These are phyloP conservation scores for Astrothelium subdiscretum DNA, from an alignment of 495 filamentous ascomycete genomes.

Conservation along the genomic window DNA sequence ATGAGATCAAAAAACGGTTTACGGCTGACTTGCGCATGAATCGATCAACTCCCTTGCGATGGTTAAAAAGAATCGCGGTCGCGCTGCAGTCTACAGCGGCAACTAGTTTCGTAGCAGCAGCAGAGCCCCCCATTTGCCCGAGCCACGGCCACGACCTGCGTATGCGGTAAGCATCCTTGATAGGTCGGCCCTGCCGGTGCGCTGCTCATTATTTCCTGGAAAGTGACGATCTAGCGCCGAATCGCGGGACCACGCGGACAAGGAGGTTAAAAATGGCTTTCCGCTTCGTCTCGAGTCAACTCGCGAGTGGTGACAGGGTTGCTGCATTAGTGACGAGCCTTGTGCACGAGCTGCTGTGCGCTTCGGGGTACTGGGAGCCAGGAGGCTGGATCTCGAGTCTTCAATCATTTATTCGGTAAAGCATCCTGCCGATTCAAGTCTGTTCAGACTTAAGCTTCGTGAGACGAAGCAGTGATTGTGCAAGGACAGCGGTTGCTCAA, in stretches of 20 bases:
- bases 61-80: not conserved
- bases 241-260: not conserved
- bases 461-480: no score
- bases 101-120: not conserved
- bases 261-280: not conserved
- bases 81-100: not conserved
- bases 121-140: not conserved
- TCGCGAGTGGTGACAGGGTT: not conserved
- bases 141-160: not conserved
- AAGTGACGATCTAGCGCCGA: not conserved
- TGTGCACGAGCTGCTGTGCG: not conserved
- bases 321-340: not conserved
- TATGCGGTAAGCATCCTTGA: not conserved
- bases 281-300: conserved; percentile 1
- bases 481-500: not conserved
- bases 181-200: not conserved
- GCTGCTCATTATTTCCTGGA: not conserved
- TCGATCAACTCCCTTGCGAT: not conserved
- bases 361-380: not conserved
- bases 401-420: not conserved
- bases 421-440: not conserved
- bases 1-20: conserved; percentile 2
- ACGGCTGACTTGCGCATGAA: not conserved
- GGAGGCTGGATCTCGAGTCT: not conserved
- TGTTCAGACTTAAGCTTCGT: not conserved